Evolutionary conservation across 495 filamentous ascomycete genomes (phyloP).

Genomic region (Aspergillus avenaceus): DNA sequence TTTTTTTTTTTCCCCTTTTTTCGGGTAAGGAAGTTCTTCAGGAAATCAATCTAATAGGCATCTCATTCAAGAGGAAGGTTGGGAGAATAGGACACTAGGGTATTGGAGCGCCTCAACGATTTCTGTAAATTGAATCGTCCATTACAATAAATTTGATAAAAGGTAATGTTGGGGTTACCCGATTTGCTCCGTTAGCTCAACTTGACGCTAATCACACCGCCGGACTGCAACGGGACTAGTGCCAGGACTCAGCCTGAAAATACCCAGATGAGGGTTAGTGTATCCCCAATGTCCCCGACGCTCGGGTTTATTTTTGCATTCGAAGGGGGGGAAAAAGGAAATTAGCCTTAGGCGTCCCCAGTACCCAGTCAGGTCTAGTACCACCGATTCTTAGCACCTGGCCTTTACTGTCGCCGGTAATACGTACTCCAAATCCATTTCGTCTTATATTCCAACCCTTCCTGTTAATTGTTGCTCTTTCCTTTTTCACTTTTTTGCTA

Average conservation of each 20-base stretch:
- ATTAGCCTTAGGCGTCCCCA: slow-evolving; percentile 2
- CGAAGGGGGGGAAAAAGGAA: neutral
- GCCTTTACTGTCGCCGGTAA: neutral
- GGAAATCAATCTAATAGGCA: too few species aligned
- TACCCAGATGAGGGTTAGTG: slow-evolving; percentile 9
- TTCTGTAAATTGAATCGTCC: neutral
- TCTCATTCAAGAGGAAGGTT: too few species aligned
- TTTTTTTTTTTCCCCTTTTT: too few species aligned
- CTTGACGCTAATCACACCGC: slow-evolving; percentile 13
- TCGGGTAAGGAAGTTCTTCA: too few species aligned
- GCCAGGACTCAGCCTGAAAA: neutral
- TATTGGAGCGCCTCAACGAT: neutral
- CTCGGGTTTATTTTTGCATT: neutral
- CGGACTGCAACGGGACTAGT: slow-evolving; percentile 13
- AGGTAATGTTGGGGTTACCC: slow-evolving; percentile 8
- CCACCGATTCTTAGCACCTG: neutral
- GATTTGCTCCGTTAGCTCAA: slow-evolving; percentile 18
- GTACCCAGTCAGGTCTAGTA: neutral
- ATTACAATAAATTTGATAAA: neutral
- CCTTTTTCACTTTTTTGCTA: slow-evolving; percentile 8
- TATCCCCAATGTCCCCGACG: neutral
- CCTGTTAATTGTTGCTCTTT: slow-evolving; percentile 7
- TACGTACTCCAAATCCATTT: neutral
- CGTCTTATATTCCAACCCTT: slow-evolving; percentile 11
- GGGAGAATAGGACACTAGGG: neutral